Conservation (phyloP, 768 basidiomycete genomes). For the Mycena maculata region DNA sequence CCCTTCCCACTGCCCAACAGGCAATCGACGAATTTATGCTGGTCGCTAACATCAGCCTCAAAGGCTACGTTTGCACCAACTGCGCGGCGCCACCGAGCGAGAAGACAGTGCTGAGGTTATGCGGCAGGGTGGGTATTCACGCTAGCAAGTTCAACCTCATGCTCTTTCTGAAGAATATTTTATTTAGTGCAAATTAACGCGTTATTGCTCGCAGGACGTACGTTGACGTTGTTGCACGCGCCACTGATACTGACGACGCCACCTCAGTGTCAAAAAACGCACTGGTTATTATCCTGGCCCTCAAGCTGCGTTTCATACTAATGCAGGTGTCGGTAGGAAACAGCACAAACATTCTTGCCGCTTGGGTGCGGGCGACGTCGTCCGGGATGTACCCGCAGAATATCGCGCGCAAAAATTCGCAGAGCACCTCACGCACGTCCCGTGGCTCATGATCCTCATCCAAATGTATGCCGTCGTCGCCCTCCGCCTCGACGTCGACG, state of each 20-base stretch:
- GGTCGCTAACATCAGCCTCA: background rate
- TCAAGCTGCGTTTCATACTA: background rate
- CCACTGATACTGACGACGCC: background rate
- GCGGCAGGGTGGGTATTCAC: background rate
- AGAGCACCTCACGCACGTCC: conserved; percentile 9
- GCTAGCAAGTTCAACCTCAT: background rate
- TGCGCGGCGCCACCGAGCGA: background rate
- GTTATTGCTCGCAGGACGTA: conserved; percentile 19
- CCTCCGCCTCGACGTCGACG: conserved; percentile 3
- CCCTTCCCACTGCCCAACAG: conserved; percentile 21
- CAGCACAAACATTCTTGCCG: conserved; percentile 12
- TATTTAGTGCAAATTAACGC: conserved; percentile 20
- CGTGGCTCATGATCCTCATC: conserved; percentile 25
- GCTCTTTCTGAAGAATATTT: background rate
- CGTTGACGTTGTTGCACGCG: background rate
- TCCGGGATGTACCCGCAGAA: conserved; percentile 12
- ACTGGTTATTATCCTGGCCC: background rate
- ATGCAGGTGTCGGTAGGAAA: background rate
- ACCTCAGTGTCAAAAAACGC: conserved; percentile 1
- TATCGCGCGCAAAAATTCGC: conserved; percentile 19
- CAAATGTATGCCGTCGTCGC: conserved; percentile 23
- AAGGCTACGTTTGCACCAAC: conserved; percentile 15
- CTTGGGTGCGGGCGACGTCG: conserved; percentile 5
- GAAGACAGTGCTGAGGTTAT: background rate
- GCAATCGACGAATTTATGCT: conserved; percentile 17